These are phyloP conservation scores for Sisymbrium altissimum DNA, from an alignment of 345 rosid species.

Conservation along the genomic window DNA sequence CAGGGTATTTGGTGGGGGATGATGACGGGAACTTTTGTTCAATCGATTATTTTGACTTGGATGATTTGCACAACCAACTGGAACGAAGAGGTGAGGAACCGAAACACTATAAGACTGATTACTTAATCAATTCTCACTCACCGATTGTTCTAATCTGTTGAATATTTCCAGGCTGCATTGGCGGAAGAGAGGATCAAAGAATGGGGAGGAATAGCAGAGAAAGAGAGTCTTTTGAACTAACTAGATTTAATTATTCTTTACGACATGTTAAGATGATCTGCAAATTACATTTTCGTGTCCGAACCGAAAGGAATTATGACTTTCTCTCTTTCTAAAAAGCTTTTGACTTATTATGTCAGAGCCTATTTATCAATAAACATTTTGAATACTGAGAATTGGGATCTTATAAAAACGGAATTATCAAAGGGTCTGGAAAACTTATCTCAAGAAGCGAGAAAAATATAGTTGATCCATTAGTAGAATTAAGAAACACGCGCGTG, in stretches of 20 bases:
- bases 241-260: not conserved
- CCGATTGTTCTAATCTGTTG: not conserved
- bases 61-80: constrained; percentile 49
- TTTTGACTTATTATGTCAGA: not conserved
- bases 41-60: constrained; percentile 50
- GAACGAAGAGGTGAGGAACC: constrained; percentile 50
- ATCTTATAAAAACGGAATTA: not conserved
- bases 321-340: not conserved
- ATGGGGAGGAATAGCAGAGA: constrained; percentile 56
- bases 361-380: not conserved
- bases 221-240: constrained; percentile 25
- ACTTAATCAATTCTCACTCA: not conserved
- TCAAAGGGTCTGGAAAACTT: not conserved
- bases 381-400: not conserved
- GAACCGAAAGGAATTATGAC: not conserved
- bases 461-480: not conserved
- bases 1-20: constrained; percentile 87
- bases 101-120: not conserved
- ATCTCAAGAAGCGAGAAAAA: not conserved
- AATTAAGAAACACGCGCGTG: not conserved
- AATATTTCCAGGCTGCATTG: constrained; percentile 52
- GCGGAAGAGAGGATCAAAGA: constrained; percentile 62
- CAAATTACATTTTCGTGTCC: not conserved
- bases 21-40: constrained; percentile 65
- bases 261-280: not conserved